A percentile compares a stretch with the other conserved stretches of the same genome.
These are phyloP conservation scores for Acephala macrosclerotiorum DNA, from an alignment of 2,329 filamentous ascomycete species.

Conservation along the genomic window DNA sequence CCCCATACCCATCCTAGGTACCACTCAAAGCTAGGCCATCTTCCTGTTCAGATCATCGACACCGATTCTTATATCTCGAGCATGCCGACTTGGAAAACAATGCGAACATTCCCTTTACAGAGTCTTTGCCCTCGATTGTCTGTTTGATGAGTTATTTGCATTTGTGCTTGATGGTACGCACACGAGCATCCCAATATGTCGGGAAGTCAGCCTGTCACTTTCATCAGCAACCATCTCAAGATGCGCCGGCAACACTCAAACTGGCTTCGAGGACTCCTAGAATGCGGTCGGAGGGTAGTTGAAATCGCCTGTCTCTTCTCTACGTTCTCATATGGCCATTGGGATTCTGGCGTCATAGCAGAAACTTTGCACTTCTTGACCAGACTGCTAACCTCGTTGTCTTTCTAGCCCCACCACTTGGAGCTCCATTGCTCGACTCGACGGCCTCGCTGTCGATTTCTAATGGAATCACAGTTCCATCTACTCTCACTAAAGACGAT, in stretches of 20 bases:
- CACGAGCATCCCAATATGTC: constrained; percentile 34
- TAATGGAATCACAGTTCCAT: constrained; percentile 71
- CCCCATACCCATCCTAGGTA: constrained; percentile 21
- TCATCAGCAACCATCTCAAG: constrained; percentile 39
- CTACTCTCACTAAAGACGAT: constrained; percentile 48
- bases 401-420: constrained; percentile 61
- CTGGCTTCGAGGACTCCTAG: constrained; percentile 20
- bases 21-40: constrained; percentile 37
- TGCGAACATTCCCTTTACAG: constrained; percentile 16
- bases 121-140: constrained; percentile 13
- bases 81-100: constrained; percentile 23
- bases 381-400: constrained; percentile 55
- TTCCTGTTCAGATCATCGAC: constrained; percentile 36
- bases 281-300: constrained; percentile 26
- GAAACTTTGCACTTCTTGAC: constrained; percentile 31
- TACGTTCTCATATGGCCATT: constrained; percentile 28
- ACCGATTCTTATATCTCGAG: constrained; percentile 30
- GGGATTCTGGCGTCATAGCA: constrained; percentile 30
- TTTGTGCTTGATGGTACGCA: constrained; percentile 26
- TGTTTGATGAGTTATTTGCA: constrained; percentile 19
- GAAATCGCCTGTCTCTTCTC: constrained; percentile 37
- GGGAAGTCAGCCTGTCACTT: constrained; percentile 8
- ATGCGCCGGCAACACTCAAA: constrained; percentile 41
- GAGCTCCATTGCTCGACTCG: constrained; percentile 67
- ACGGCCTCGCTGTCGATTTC: constrained; percentile 68